phyloP scores from a whole-genome alignment of 257 asterid genomes.

The Solanum paucissectum region DNA sequence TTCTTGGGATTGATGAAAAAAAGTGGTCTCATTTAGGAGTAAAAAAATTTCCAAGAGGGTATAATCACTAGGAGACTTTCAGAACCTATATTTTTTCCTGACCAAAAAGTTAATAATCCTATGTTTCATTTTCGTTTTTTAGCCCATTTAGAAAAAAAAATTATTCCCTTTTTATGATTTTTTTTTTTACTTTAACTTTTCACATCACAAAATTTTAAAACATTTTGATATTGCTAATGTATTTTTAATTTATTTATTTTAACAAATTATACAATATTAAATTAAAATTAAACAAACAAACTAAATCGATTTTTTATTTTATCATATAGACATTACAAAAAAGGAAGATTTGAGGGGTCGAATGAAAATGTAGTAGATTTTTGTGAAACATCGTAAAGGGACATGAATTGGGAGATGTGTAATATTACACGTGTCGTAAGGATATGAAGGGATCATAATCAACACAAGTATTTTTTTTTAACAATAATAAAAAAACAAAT shows the following conservation, averaged over 20 bases:
- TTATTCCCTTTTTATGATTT: neutral
- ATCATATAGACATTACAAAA: neutral
- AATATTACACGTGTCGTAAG: constrained; percentile 3
- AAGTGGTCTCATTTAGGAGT: too few species aligned
- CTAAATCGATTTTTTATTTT: too few species aligned
- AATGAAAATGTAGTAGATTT: neutral
- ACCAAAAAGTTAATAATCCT: neutral
- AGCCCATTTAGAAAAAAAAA: neutral
- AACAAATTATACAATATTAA: too few species aligned
- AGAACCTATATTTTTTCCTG: neutral
- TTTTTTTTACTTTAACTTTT: neutral
- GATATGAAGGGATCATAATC: neutral
- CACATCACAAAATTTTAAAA: neutral
- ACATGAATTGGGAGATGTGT: neutral
- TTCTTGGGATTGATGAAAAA: too few species aligned
- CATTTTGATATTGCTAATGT: too few species aligned
- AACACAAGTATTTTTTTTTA: neutral
- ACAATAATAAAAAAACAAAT: neutral
- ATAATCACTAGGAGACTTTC: neutral
- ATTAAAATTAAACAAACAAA: too few species aligned
- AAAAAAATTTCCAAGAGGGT: neutral
- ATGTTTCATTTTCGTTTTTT: neutral
- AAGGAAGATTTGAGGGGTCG: neutral
- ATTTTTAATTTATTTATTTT: too few species aligned
- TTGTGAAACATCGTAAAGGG: constrained; percentile 3